A percentile compares a stretch with the other conserved stretches of the same genome.
Evolutionary conservation across 192 early-diverging fungal genomes (phyloP).

Genomic region (Podila minutissima): DNA sequence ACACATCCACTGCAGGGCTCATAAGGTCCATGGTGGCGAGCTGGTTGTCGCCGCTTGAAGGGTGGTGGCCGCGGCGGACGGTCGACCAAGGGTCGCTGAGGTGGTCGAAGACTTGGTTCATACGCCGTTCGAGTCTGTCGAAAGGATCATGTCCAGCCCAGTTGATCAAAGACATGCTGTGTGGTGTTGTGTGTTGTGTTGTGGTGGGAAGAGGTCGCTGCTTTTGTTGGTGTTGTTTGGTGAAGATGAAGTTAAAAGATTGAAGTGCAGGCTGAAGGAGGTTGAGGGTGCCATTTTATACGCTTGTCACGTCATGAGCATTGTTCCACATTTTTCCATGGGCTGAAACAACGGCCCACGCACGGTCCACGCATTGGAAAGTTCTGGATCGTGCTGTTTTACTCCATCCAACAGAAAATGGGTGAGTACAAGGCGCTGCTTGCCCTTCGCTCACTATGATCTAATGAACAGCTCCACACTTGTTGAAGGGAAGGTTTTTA

Average conservation of each 20-base stretch:
- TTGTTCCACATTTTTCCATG: too few relatives aligned
- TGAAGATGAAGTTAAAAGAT: too few relatives aligned
- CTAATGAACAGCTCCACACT: too few relatives aligned
- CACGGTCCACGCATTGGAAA: neutral
- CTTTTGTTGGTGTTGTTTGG: neutral
- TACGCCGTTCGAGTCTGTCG: constrained; percentile 30
- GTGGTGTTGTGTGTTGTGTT: constrained; percentile 7
- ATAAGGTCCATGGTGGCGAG: constrained; percentile 5
- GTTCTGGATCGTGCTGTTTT: constrained; percentile 4
- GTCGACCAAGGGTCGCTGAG: constrained; percentile 21
- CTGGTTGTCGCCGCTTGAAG: constrained; percentile 8
- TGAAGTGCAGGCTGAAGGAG: too few relatives aligned
- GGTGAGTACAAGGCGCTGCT: neutral
- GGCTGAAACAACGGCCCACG: too few relatives aligned
- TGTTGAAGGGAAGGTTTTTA: too few relatives aligned
- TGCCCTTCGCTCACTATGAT: neutral
- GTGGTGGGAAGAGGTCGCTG: neutral
- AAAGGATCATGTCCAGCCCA: constrained; percentile 19
- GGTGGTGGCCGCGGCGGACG: constrained; percentile 2
- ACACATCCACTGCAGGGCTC: constrained; percentile 56
- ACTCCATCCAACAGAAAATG: neutral
- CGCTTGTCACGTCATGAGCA: too few relatives aligned
- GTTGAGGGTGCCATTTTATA: too few relatives aligned
- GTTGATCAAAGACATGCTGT: constrained; percentile 37
- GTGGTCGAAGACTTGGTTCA: constrained; percentile 37